Percentiles rank a stretch among this genome's conserved stretches.
phyloP scores from a whole-genome alignment of 2,329 filamentous ascomycete species.

The Eurotiales sp. region DNA sequence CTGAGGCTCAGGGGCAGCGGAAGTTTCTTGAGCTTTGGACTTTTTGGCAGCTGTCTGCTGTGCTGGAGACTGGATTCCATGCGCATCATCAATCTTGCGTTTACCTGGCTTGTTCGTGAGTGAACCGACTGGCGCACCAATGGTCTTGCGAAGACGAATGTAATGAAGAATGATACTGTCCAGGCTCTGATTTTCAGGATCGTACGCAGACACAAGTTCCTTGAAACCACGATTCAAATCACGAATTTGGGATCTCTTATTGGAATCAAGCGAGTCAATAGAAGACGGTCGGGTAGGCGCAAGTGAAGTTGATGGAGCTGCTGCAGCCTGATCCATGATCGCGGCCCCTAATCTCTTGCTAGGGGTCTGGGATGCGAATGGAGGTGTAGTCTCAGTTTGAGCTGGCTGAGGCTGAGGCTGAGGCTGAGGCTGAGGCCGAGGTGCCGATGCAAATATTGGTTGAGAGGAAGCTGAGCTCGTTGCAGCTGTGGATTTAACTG shows the following conservation, averaged over 20 bases:
- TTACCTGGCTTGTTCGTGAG: conserved; percentile 17
- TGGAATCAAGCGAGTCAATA: not conserved
- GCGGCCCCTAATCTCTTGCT: conserved; percentile 1
- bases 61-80: conserved; percentile 4
- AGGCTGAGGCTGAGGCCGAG: too few relatives aligned
- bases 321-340: conserved; percentile 3
- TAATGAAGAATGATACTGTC: conserved; percentile 37
- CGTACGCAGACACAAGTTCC: conserved; percentile 26
- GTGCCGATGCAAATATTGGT: not conserved
- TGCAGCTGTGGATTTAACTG: not conserved
- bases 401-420: too few relatives aligned
- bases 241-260: conserved; percentile 4
- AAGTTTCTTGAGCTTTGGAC: conserved; percentile 16
- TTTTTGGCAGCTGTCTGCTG: conserved; percentile 16
- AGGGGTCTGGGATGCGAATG: too few relatives aligned
- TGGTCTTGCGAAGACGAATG: conserved; percentile 33
- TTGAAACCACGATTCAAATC: conserved; percentile 36
- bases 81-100: conserved; percentile 16
- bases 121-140: conserved; percentile 32
- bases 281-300: not conserved
- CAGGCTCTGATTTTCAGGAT: conserved; percentile 32
- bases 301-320: not conserved
- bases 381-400: too few relatives aligned
- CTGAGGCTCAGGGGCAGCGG: conserved; percentile 1
- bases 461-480: not conserved